A percentile compares a stretch with the other conserved stretches of the same genome.
Evolutionary conservation across 2,329 filamentous ascomycete species (phyloP).

Genomic region (Trichoderma atrobrunneum): DNA sequence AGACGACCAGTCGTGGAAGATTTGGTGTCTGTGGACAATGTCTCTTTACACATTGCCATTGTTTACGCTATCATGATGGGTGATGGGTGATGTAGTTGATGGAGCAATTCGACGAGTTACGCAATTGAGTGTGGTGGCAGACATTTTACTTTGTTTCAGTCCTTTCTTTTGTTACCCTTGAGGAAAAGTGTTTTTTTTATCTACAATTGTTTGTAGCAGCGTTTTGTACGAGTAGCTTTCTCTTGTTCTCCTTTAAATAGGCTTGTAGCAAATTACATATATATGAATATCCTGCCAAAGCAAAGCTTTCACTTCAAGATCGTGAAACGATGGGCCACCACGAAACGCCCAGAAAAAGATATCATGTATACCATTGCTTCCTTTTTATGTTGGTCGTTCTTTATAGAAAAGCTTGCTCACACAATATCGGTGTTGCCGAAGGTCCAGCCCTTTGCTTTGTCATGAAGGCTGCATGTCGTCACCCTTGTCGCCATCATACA

Average conservation of each 20-base stretch:
- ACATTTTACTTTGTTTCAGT: background rate
- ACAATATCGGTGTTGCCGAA: background rate
- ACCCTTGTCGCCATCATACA: background rate
- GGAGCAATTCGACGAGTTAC: background rate
- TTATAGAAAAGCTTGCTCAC: background rate
- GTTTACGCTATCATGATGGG: background rate
- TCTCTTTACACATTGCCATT: constrained; percentile 5
- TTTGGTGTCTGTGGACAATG: constrained; percentile 16
- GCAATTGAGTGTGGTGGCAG: background rate
- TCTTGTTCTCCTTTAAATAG: background rate
- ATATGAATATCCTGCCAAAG: background rate
- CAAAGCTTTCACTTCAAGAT: background rate
- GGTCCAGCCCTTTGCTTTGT: background rate
- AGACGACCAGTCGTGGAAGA: constrained; percentile 15
- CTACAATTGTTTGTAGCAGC: background rate
- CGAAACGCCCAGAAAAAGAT: background rate
- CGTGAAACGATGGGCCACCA: background rate
- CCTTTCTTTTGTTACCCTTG: background rate
- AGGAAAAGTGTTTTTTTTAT: background rate
- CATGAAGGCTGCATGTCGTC: background rate
- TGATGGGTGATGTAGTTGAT: background rate
- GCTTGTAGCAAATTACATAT: background rate
- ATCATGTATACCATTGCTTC: background rate
- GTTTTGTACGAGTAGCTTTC: background rate
- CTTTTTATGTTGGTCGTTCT: background rate